Conservation (phyloP, 2,329 filamentous ascomycete genomes). For the Cladosporium sp. region DNA sequence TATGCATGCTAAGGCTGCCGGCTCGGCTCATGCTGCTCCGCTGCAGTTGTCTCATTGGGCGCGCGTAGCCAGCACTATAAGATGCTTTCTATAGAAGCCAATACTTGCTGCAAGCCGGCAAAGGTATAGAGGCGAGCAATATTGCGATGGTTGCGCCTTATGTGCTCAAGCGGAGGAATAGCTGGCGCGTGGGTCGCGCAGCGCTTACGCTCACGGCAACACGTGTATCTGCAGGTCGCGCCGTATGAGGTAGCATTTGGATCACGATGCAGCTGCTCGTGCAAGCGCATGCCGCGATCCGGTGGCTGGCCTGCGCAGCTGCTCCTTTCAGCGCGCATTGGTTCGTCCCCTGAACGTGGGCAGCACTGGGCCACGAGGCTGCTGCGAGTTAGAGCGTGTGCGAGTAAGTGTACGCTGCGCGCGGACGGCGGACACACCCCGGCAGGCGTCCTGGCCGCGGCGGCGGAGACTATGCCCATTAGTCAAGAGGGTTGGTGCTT, state of each 20-base stretch:
- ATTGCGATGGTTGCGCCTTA: not conserved
- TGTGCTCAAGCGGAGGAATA: not conserved
- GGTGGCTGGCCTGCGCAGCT: conserved; percentile 10
- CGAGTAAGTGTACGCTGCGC: not conserved
- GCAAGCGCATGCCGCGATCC: conserved; percentile 8
- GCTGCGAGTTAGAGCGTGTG: not conserved
- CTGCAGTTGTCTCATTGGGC: not conserved
- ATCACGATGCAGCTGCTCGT: conserved; percentile 14
- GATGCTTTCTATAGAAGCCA: not conserved
- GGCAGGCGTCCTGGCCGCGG: not conserved
- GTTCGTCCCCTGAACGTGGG: conserved; percentile 1
- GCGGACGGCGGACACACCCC: not conserved
- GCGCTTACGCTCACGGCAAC: not conserved
- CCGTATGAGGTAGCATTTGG: conserved; percentile 12
- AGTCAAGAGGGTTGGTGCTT: not conserved
- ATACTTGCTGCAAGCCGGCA: not conserved
- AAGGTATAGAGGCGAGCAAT: conserved; percentile 6
- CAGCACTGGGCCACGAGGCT: conserved; percentile 1
- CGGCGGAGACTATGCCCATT: not conserved
- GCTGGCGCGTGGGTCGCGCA: not conserved
- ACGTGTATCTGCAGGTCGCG: conserved; percentile 11
- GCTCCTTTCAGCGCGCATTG: not conserved
- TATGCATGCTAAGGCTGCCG: not conserved
- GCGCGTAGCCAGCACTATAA: not conserved
- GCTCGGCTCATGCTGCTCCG: not conserved